These are phyloP conservation scores for Tuber umbilicatum DNA, from an alignment of 495 filamentous ascomycete genomes.

Conservation along the genomic window DNA sequence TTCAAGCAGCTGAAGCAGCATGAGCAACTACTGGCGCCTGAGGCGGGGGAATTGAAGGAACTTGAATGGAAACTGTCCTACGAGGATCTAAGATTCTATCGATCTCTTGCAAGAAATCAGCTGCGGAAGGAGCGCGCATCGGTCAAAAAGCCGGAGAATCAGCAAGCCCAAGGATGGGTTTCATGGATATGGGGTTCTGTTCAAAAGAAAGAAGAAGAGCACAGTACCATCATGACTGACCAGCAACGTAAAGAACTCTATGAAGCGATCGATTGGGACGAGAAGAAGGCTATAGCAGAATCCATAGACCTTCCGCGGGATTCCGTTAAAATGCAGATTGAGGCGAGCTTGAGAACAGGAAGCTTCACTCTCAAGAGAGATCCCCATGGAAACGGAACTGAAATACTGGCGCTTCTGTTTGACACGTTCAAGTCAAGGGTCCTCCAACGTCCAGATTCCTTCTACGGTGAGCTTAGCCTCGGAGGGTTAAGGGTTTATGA, in stretches of 20 bases:
- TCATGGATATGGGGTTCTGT: constrained; percentile 72
- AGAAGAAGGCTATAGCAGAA: constrained; percentile 82
- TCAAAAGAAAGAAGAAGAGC: constrained; percentile 59
- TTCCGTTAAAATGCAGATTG: constrained; percentile 82
- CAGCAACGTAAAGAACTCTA: constrained; percentile 95
- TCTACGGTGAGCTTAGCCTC: constrained; percentile 78
- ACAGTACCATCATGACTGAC: constrained; percentile 79
- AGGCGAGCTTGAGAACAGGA: constrained; percentile 80
- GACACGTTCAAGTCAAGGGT: constrained; percentile 87
- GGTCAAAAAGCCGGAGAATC: constrained; percentile 53
- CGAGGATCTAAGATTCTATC: constrained; percentile 95
- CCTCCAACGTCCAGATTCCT: constrained; percentile 79
- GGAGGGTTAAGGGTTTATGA: constrained; percentile 92
- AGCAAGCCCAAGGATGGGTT: constrained; percentile 68
- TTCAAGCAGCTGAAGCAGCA: constrained; percentile 90
- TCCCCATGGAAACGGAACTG: constrained; percentile 68
- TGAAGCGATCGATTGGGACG: constrained; percentile 94
- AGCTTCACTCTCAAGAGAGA: constrained; percentile 87
- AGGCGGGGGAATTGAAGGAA: constrained; percentile 62
- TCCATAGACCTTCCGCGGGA: constrained; percentile 84
- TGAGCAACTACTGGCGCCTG: constrained; percentile 61
- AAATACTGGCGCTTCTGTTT: constrained; percentile 84
- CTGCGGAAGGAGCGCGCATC: constrained; percentile 89
- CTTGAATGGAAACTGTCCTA: constrained; percentile 86
- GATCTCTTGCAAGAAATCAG: constrained; percentile 87